A percentile compares a stretch with the other conserved stretches of the same genome.
These are phyloP conservation scores for Symbiodinium pilosum DNA, from an alignment of 73 alveolate species.

Conservation along the genomic window DNA sequence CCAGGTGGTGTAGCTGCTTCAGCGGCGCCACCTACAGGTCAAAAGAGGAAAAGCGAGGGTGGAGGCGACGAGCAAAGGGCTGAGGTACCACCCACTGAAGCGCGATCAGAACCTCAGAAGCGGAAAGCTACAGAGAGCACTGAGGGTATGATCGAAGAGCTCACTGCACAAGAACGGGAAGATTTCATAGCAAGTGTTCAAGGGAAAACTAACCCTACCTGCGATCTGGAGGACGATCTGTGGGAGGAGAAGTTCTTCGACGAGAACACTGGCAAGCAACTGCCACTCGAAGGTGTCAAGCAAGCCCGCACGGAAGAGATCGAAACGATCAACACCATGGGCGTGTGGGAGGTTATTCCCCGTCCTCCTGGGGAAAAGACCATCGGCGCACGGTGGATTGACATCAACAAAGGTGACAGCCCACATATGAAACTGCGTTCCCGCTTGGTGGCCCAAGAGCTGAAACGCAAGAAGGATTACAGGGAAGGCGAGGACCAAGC, in stretches of 20 bases:
- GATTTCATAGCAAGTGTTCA: background rate
- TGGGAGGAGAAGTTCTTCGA: background rate
- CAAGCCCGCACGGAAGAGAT: background rate
- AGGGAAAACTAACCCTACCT: background rate
- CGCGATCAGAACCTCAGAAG: background rate
- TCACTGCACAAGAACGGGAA: background rate
- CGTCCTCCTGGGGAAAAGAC: background rate
- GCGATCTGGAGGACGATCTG: background rate
- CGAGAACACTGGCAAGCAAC: background rate
- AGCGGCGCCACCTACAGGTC: too few relatives aligned
- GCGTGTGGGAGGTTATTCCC: background rate
- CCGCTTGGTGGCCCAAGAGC: constrained; percentile 43
- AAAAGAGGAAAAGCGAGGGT: background rate
- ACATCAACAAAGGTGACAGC: constrained; percentile 28
- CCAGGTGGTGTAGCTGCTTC: too few relatives aligned
- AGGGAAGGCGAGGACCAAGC: too few relatives aligned
- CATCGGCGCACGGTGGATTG: constrained; percentile 39
- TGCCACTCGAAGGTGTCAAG: background rate
- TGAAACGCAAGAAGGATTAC: too few relatives aligned
- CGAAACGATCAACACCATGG: background rate
- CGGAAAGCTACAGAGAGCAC: background rate
- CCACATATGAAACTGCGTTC: background rate
- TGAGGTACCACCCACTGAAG: background rate
- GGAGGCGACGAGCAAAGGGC: background rate
- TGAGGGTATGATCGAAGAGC: background rate